Evolutionary conservation across 2,329 filamentous ascomycete species (phyloP), one percentile per base, ranked within the genome.

Genomic region (Pezicula neosporulosa): DNA sequence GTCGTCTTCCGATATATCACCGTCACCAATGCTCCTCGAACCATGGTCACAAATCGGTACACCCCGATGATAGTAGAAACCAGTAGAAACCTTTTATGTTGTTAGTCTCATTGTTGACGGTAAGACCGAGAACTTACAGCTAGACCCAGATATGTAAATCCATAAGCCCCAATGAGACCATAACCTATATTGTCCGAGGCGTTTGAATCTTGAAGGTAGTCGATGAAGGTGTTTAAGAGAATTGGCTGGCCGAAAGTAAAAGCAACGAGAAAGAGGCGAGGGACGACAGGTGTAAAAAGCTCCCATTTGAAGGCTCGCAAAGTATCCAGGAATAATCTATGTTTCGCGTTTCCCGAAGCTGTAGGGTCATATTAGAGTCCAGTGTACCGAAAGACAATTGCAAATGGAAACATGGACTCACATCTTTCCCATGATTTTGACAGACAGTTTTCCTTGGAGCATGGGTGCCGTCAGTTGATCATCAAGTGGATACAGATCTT

Each of bases 71-170:
- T 38, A 46, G 27, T 52, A 42, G 10, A 46, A 41, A 12, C 21
- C 15, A n/a, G 41, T 43, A 6, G 21, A 39, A 36, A 37, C 12
- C 37, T 16, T 10, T 42, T 46, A 15, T 42, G 43, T 10, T 24
- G 8, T 24, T 21, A 8, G 21, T n/a, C n/a, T n/a, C n/a, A n/a
- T n/a, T n/a, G n/a, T n/a, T n/a, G n/a, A n/a, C n/a, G n/a, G n/a
- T n/a, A n/a, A n/a, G n/a, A n/a, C 13, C 15, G n/a, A 43, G 3
- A 15, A 21, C 64, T 54, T 48, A 76, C 66, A 24, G 18, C 36
- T 27, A 62, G 56, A 13, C 58, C 59, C 21, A 56, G 18, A 37
- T 63, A 61, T 8, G 60, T 57, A 7, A 63, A 28, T 8, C 53
- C 53, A 30, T 57, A 62, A 0, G 58, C 60, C 10, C 58, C 60